phyloP scores from a whole-genome alignment of 805 yeast genomes.

The Kregervanrija delftensis region DNA sequence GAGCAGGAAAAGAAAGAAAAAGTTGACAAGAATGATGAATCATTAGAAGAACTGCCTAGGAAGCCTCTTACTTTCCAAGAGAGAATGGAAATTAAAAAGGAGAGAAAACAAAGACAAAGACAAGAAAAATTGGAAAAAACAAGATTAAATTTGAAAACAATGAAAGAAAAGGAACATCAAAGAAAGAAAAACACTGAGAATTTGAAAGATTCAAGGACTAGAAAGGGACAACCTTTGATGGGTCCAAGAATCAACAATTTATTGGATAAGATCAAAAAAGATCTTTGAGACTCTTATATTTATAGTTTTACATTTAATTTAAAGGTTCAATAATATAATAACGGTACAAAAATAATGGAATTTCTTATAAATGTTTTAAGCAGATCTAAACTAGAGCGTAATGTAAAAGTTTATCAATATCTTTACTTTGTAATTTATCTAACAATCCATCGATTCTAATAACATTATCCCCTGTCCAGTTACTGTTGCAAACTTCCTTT shows the following conservation, averaged over 20 bases:
- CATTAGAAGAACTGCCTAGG: conserved; percentile 27
- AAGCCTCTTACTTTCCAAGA: conserved; percentile 35
- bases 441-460: neutral
- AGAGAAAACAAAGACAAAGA: conserved; percentile 36
- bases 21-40: conserved; percentile 10
- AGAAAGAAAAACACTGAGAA: conserved; percentile 36
- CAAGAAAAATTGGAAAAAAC: conserved; percentile 36
- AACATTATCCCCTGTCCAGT: neutral
- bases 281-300: neutral
- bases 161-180: conserved; percentile 34
- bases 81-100: conserved; percentile 38
- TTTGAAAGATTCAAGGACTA: conserved; percentile 47
- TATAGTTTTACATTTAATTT: neutral
- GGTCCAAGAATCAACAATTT: conserved; percentile 79
- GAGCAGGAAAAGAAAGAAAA: conserved; percentile 11
- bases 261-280: conserved; percentile 63
- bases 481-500: neutral
- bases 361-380: too few relatives aligned
- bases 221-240: conserved; percentile 82
- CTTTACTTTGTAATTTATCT: neutral
- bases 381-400: neutral
- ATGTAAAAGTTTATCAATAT: conserved; percentile 1
- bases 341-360: too few relatives aligned
- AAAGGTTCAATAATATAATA: too few relatives aligned
- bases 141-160: conserved; percentile 22